These are phyloP conservation scores for Xylariaceae sp. DNA, from an alignment of 2,329 filamentous ascomycete genomes.

Conservation along the genomic window DNA sequence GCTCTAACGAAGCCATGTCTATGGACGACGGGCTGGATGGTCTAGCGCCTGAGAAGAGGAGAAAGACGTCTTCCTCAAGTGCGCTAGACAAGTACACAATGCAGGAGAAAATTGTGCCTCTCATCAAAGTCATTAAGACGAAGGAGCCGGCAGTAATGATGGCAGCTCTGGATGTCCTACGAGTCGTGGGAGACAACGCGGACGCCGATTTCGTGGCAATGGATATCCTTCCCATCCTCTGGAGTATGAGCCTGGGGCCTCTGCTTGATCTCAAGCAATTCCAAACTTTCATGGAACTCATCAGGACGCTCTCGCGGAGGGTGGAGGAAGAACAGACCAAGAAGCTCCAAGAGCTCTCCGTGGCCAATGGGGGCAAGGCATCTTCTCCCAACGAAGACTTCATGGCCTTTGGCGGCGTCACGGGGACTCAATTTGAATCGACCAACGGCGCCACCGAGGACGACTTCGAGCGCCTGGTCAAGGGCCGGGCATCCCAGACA, in stretches of 20 bases:
- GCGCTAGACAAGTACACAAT: constrained; percentile 97
- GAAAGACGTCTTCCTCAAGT: constrained; percentile 59
- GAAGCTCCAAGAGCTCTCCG: constrained; percentile 77
- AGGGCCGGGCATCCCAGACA: constrained; percentile 52
- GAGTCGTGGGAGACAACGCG: constrained; percentile 71
- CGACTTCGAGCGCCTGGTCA: constrained; percentile 85
- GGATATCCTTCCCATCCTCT: constrained; percentile 82
- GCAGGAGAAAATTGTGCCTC: constrained; percentile 90
- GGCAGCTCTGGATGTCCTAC: constrained; percentile 77
- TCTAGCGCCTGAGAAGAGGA: constrained; percentile 47
- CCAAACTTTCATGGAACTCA: constrained; percentile 79
- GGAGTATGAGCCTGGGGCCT: constrained; percentile 86
- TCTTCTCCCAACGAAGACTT: constrained; percentile 55
- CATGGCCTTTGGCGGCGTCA: constrained; percentile 62
- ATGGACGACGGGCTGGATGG: constrained; percentile 70
- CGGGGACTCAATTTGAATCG: constrained; percentile 49
- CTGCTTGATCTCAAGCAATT: constrained; percentile 84
- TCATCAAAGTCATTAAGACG: constrained; percentile 90
- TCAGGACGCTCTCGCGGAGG: constrained; percentile 68
- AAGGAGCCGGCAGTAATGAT: constrained; percentile 98
- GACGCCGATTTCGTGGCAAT: constrained; percentile 89
- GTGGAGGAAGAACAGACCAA: constrained; percentile 85
- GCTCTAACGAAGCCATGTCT: constrained; percentile 44
- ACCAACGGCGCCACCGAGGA: constrained; percentile 50
- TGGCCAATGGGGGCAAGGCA: constrained; percentile 40